A percentile compares a stretch with the other conserved stretches of the same genome.
Evolutionary conservation across 441 rosid genomes (phyloP).

Genomic region (Eugenia klotzschiana): DNA sequence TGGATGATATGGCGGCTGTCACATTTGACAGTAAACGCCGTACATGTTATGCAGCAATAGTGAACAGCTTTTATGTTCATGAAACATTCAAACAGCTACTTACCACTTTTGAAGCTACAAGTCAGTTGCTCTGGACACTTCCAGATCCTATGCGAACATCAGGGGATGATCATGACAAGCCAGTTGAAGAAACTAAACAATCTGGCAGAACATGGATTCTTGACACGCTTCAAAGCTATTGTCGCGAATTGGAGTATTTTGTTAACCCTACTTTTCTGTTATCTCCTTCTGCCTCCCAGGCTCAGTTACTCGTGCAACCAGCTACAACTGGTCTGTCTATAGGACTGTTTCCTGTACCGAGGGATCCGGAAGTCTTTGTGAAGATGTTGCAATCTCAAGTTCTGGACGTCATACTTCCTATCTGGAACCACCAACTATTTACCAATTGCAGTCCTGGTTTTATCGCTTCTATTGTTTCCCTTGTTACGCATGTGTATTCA

Average conservation of each 20-base stretch:
- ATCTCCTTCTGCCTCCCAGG: constrained; percentile 68
- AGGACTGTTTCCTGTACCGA: constrained; percentile 81
- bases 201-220: constrained; percentile 67
- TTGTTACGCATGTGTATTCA: constrained; percentile 71
- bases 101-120: constrained; percentile 91
- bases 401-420: constrained; percentile 70
- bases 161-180: constrained; percentile 48
- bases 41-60: constrained; percentile 72
- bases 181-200: constrained; percentile 53
- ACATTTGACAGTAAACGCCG: constrained; percentile 77
- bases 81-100: constrained; percentile 84
- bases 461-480: constrained; percentile 57
- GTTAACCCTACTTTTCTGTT: constrained; percentile 67
- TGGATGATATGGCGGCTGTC: constrained; percentile 72
- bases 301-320: constrained; percentile 89
- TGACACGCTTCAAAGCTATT: constrained; percentile 72
- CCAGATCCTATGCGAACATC: constrained; percentile 45
- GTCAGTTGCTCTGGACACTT: constrained; percentile 71
- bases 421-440: constrained; percentile 86
- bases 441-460: constrained; percentile 65
- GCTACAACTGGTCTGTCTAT: constrained; percentile 79
- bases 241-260: constrained; percentile 73
- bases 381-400: constrained; percentile 85
- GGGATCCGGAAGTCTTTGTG: constrained; percentile 84
- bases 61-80: constrained; percentile 83